These are phyloP conservation scores for Ophiocordyceps australis DNA, from an alignment of 2,329 filamentous ascomycete species.

Conservation along the genomic window DNA sequence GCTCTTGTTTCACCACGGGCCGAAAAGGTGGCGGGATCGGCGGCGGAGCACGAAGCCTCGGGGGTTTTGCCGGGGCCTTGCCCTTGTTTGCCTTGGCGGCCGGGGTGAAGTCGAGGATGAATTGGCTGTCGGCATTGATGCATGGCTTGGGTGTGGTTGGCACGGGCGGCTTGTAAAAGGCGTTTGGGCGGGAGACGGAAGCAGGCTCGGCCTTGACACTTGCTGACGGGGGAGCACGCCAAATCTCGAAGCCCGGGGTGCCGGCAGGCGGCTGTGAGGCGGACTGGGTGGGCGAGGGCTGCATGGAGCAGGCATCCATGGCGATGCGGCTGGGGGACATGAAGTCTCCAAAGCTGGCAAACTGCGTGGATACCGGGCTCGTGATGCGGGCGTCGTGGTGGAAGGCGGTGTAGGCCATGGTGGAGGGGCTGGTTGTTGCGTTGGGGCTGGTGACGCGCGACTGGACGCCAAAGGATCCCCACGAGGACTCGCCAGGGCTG, in stretches of 20 bases:
- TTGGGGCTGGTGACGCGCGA: constrained; percentile 14
- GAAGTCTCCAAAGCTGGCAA: constrained; percentile 15
- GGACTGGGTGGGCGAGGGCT: constrained; percentile 3
- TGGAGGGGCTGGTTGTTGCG: constrained; percentile 9
- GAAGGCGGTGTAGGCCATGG: constrained; percentile 13
- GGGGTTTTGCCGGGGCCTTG: constrained; percentile 15
- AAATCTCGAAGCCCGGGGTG: constrained; percentile 18
- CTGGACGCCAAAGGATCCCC: constrained; percentile 11
- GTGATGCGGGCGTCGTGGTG: constrained; percentile 11
- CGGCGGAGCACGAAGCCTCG: constrained; percentile 9
- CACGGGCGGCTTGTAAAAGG: constrained; percentile 18
- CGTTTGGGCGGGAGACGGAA: constrained; percentile 5
- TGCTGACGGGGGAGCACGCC: constrained; percentile 15
- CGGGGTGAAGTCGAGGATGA: constrained; percentile 17
- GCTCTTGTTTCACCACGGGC: constrained; percentile 12
- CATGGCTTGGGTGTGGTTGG: constrained; percentile 20
- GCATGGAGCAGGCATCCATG: constrained; percentile 7
- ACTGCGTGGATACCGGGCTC: constrained; percentile 11
- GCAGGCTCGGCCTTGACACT: constrained; percentile 7
- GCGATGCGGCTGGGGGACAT: constrained; percentile 11
- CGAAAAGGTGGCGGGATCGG: constrained; percentile 7
- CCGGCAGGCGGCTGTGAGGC: constrained; percentile 9
- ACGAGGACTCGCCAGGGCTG: constrained; percentile 13
- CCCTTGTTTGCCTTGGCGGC: constrained; percentile 13
- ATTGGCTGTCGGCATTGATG: constrained; percentile 14